phyloP scores from a whole-genome alignment of 2,329 filamentous ascomycete species.

The Epichloe brachyelytri region DNA sequence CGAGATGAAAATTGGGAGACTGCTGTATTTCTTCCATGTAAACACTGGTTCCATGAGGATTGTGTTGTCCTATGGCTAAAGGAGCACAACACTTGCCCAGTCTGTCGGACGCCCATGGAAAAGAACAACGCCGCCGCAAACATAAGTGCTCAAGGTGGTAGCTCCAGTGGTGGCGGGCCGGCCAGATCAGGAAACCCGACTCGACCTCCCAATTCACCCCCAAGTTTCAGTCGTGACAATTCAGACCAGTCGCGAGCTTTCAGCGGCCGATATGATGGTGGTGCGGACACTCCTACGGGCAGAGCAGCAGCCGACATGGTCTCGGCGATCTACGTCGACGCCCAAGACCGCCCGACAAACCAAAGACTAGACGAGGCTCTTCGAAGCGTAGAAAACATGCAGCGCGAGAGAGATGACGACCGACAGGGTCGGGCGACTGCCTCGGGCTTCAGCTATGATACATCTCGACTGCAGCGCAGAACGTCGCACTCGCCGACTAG shows the following conservation, averaged over 20 bases:
- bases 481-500: constrained; percentile 26
- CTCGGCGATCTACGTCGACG: constrained; percentile 11
- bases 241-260: constrained; percentile 1
- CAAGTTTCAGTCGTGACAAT: neutral
- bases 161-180: neutral
- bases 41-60: constrained; percentile 82
- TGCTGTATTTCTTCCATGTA: constrained; percentile 70
- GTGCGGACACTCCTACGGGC: constrained; percentile 2
- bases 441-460: constrained; percentile 19
- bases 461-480: constrained; percentile 22
- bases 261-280: neutral
- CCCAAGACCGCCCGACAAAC: constrained; percentile 16
- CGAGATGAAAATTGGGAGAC: constrained; percentile 60
- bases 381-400: constrained; percentile 16
- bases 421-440: constrained; percentile 13
- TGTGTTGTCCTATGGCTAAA: constrained; percentile 76
- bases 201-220: neutral
- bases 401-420: constrained; percentile 13
- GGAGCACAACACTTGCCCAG: constrained; percentile 87
- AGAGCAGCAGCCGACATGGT: constrained; percentile 8
- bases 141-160: constrained; percentile 3
- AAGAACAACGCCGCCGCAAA: constrained; percentile 14
- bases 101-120: constrained; percentile 53
- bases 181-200: neutral
- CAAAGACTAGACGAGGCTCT: constrained; percentile 18